These are phyloP conservation scores for Hemileia vastatrix DNA, from an alignment of 1,284 basidiomycete genomes.

Conservation along the genomic window DNA sequence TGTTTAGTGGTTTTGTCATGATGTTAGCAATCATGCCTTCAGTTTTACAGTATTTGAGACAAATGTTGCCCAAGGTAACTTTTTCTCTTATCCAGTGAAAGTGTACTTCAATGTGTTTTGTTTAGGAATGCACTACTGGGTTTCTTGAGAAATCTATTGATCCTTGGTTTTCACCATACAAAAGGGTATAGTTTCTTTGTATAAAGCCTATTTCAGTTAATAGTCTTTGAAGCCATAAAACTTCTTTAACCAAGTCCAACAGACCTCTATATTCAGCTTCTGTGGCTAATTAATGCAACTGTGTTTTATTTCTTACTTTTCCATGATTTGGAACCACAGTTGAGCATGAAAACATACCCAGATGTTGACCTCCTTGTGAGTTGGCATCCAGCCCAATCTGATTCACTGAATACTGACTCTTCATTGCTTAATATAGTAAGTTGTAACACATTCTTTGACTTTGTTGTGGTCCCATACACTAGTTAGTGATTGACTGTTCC, in stretches of 20 bases:
- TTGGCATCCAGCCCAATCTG: too few species aligned
- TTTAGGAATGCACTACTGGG: background rate
- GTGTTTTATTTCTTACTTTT: background rate
- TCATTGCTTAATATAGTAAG: too few species aligned
- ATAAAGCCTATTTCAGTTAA: background rate
- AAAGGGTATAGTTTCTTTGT: background rate
- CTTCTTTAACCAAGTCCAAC: background rate
- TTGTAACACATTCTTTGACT: too few species aligned
- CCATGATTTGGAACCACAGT: background rate
- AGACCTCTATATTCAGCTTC: constrained; percentile 1
- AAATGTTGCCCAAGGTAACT: background rate
- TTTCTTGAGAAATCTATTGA: constrained; percentile 1
- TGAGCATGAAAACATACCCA: background rate
- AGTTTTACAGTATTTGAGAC: background rate
- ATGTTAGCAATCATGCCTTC: constrained; percentile 8
- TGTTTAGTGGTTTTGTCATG: too few species aligned
- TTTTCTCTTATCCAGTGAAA: constrained; percentile 1
- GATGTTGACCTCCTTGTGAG: background rate
- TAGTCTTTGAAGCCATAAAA: background rate
- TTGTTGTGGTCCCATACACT: too few species aligned
- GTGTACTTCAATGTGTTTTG: constrained; percentile 1
- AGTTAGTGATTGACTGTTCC: too few species aligned
- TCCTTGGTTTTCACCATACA: background rate
- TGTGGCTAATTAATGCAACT: background rate
- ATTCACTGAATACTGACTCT: too few species aligned